Evolutionary conservation across 192 early-diverging fungal genomes (phyloP).

Genomic region (Podila horticola): DNA sequence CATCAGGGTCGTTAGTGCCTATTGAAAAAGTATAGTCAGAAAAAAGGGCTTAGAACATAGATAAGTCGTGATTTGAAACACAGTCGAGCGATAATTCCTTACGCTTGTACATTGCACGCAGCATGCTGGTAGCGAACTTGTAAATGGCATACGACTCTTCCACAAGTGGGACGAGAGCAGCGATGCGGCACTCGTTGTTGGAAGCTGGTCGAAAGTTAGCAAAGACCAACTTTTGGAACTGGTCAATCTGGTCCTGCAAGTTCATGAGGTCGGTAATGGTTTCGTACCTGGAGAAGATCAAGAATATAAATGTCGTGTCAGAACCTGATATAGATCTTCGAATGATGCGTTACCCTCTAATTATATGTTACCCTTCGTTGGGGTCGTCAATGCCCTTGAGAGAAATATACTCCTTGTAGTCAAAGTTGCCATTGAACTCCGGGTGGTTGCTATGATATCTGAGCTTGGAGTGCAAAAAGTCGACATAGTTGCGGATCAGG

Average conservation of each 20-base stretch:
- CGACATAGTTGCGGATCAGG: conserved; percentile 91
- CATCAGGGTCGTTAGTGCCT: conserved; percentile 77
- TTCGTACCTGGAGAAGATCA: conserved; percentile 74
- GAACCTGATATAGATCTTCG: no score
- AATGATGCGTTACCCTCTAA: not conserved
- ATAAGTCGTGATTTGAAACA: not conserved
- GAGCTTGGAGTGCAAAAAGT: conserved; percentile 90
- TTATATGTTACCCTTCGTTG: conserved; percentile 86
- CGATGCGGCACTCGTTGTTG: conserved; percentile 95
- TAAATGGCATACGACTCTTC: conserved; percentile 97
- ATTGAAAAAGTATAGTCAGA: not conserved
- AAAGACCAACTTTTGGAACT: conserved; percentile 92
- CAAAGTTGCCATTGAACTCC: conserved; percentile 94
- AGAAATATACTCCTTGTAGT: conserved; percentile 97
- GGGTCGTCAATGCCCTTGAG: conserved; percentile 96
- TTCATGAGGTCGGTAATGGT: conserved; percentile 95
- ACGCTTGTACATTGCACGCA: conserved; percentile 95
- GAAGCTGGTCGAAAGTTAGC: conserved; percentile 79
- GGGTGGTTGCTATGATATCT: conserved; percentile 92
- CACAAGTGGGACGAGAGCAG: conserved; percentile 95
- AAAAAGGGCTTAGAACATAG: not conserved
- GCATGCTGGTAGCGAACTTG: conserved; percentile 94
- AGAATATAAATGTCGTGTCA: not conserved
- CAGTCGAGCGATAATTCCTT: conserved; percentile 29
- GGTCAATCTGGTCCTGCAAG: conserved; percentile 91